phyloP scores from a whole-genome alignment of 176 grass and related monocot genomes.

The Thalia dealbata region DNA sequence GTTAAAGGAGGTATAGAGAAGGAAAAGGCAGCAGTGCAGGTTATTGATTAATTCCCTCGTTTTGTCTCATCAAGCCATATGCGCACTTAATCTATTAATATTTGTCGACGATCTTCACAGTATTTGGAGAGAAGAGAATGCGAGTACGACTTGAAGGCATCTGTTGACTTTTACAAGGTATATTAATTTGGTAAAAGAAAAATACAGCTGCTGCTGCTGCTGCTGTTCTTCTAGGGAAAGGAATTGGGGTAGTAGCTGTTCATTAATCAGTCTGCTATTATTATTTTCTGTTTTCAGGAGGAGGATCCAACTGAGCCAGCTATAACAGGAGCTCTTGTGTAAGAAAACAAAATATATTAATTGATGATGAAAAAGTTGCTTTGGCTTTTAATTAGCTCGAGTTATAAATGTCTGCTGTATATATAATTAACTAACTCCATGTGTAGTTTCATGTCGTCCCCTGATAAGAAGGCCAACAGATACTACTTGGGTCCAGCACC shows the following conservation, averaged over 20 bases:
- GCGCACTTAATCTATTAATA: not conserved
- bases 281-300: conserved; percentile 35
- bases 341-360: conserved; percentile 16
- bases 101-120: conserved; percentile 28
- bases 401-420: too few species aligned
- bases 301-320: conserved; percentile 44
- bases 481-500: conserved; percentile 89
- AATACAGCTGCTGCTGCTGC: too few species aligned
- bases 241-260: too few species aligned
- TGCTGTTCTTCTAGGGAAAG: too few species aligned
- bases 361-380: too few species aligned
- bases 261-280: too few species aligned
- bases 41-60: not conserved
- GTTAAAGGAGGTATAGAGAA: conserved; percentile 2
- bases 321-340: conserved; percentile 57
- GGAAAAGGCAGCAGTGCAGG: conserved; percentile 1
- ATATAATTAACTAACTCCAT: conserved; percentile 13
- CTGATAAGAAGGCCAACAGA: conserved; percentile 61
- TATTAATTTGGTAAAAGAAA: too few species aligned
- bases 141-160: conserved; percentile 71
- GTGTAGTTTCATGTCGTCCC: conserved; percentile 64
- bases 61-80: too few species aligned
- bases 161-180: conserved; percentile 81
- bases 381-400: conserved; percentile 6
- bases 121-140: conserved; percentile 90